These are phyloP conservation scores for Kalmusia sp. DNA, from an alignment of 2,329 filamentous ascomycete species.

Conservation along the genomic window DNA sequence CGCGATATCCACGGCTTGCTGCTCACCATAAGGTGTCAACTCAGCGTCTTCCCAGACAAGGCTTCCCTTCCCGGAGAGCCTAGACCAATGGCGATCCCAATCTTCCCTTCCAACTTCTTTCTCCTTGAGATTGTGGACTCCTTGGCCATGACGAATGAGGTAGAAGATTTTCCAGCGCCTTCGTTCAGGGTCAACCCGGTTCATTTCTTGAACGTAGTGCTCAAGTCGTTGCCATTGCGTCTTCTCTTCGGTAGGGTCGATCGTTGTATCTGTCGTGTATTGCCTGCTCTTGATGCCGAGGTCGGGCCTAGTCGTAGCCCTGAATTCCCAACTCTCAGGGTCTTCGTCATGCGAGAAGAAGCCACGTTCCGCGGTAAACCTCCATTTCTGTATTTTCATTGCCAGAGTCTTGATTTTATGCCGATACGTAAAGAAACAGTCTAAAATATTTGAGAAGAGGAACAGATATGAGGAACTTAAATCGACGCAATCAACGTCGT, in stretches of 20 bases:
- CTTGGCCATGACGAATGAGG: constrained; percentile 72
- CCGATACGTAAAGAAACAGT: too few relatives aligned
- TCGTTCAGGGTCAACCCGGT: constrained; percentile 49
- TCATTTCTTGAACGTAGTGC: constrained; percentile 61
- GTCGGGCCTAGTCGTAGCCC: constrained; percentile 22
- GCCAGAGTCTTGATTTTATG: too few relatives aligned
- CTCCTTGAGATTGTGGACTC: constrained; percentile 67
- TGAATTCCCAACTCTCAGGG: constrained; percentile 19
- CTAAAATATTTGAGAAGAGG: too few relatives aligned
- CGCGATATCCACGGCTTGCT: constrained; percentile 63
- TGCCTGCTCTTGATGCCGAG: constrained; percentile 67
- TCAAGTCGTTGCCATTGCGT: constrained; percentile 68
- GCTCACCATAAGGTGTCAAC: constrained; percentile 62
- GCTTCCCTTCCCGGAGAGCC: constrained; percentile 66
- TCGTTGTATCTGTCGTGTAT: constrained; percentile 59
- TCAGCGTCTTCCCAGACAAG: constrained; percentile 66
- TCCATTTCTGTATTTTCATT: constrained; percentile 6
- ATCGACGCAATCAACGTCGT: too few relatives aligned
- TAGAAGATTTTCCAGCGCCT: constrained; percentile 69
- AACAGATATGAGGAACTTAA: too few relatives aligned
- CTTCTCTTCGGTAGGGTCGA: constrained; percentile 48
- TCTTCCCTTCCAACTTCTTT: constrained; percentile 67
- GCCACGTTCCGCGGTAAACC: constrained; percentile 17
- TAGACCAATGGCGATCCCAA: constrained; percentile 73
- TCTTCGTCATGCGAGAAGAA: constrained; percentile 26